Base-by-base conservation (phyloP, 225 moss, liverwort and hornwort species). In the Asterella californica region DNA sequence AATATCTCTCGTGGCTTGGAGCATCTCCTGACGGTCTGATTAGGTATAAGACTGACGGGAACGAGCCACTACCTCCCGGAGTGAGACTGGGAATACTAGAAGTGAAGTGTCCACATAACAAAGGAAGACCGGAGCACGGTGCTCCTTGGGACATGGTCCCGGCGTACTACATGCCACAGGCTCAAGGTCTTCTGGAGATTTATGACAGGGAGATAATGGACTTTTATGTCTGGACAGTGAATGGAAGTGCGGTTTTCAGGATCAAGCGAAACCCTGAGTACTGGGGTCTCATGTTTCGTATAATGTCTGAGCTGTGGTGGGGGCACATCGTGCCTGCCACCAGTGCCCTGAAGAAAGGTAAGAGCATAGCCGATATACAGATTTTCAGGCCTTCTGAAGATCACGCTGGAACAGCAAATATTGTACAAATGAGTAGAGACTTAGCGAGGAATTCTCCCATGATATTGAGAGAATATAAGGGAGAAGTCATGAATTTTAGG, bases 231-330 rank as follows among this genome's bases (percentile, higher is more conserved):
- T 97, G 94, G 94, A 94, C 93, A 29, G 17, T 85, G 47, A 91
- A 83, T 17, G 97, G 94, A 59, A 94, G 94, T 84, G 87, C 89
- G 57, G 88, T 97, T n/a, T 94, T 89, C 75, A 84, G 94, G 74
- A 93, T 97, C 45, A 89, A 89, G 46, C 82, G 97, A 22, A 88
- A 97, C 48, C 89, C 87, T 52, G 85, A 53, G 29, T 97, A 97
- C 38, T 97, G 97, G 97, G 90, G 90, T 8, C 81, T 93, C 33
- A 93, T 97, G 50, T 97, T 93, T 32, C 83, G 93, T 63, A 88
- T 94, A 15, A 90, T 97, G 94, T 87, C 90, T 49, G 97, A 97
- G 88, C 90, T 90, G 82, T 97, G 97, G 97, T 97, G 97, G 97
- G 94, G 94, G 14, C 85, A 88, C 74, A 74, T 94, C 22, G 86